These are phyloP conservation scores for Claviceps lovelessii DNA, from an alignment of 2,329 filamentous ascomycete species.

Conservation along the genomic window DNA sequence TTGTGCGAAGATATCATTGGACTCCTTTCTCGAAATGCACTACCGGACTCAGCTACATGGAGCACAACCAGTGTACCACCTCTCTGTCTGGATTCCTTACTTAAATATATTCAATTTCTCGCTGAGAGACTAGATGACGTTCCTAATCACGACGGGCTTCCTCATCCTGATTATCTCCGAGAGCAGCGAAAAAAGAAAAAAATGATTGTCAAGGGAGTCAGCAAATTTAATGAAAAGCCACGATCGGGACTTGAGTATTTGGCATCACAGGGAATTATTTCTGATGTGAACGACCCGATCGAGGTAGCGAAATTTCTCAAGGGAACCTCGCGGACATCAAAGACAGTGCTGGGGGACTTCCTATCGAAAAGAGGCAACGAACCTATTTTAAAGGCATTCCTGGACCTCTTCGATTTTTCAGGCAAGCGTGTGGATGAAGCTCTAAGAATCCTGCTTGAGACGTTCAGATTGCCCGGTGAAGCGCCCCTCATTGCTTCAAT, in stretches of 20 bases:
- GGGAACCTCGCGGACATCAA: slow-evolving; percentile 76
- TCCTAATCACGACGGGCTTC: slow-evolving; percentile 48
- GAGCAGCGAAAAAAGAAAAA: slow-evolving; percentile 69
- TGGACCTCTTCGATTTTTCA: slow-evolving; percentile 76
- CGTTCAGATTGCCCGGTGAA: slow-evolving; percentile 88
- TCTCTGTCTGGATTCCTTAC: slow-evolving; percentile 77
- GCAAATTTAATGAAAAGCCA: slow-evolving; percentile 90
- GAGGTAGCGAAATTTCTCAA: slow-evolving; percentile 76
- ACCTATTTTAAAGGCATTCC: slow-evolving; percentile 66
- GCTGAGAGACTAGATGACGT: slow-evolving; percentile 69
- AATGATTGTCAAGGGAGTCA: slow-evolving; percentile 72
- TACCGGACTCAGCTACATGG: slow-evolving; percentile 96
- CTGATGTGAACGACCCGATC: slow-evolving; percentile 56
- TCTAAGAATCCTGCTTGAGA: slow-evolving; percentile 69
- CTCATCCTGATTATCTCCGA: slow-evolving; percentile 48
- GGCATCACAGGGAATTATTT: slow-evolving; percentile 72
- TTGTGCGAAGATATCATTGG: slow-evolving; percentile 93
- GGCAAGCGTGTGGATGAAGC: slow-evolving; percentile 84
- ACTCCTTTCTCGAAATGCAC: slow-evolving; percentile 79
- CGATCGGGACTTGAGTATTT: slow-evolving; percentile 80
- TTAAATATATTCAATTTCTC: slow-evolving; percentile 85
- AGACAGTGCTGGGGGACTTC: slow-evolving; percentile 81
- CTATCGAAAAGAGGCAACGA: slow-evolving; percentile 86
- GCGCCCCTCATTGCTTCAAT: slow-evolving; percentile 87
- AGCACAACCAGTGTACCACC: slow-evolving; percentile 97